Percentiles rank a stretch among this genome's conserved stretches.
These are phyloP conservation scores for Aureobasidium sp. DNA, from an alignment of 2,329 filamentous ascomycete genomes.

Conservation along the genomic window DNA sequence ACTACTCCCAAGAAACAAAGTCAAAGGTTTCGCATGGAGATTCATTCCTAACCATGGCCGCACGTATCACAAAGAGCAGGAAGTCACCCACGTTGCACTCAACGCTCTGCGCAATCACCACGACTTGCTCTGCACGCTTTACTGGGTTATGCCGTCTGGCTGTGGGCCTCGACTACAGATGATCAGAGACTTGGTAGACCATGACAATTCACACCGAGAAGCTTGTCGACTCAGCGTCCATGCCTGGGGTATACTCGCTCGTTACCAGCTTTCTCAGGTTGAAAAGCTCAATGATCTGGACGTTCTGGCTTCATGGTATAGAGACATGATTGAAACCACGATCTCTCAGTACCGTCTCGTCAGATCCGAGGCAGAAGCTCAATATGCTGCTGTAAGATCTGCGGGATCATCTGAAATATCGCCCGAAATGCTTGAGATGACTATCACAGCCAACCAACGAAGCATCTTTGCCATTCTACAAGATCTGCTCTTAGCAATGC, in stretches of 20 bases:
- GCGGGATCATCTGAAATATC: conserved; percentile 45
- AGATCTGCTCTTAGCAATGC: conserved; percentile 58
- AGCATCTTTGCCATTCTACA: conserved; percentile 62
- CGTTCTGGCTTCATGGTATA: conserved; percentile 61
- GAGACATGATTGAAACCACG: conserved; percentile 58
- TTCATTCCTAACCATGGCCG: conserved; percentile 67
- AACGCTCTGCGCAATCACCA: conserved; percentile 68
- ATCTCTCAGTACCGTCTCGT: conserved; percentile 62
- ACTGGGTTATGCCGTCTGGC: conserved; percentile 60
- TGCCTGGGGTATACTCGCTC: conserved; percentile 62
- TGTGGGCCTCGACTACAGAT: conserved; percentile 59
- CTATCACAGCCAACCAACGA: conserved; percentile 62
- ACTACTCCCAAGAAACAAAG: conserved; percentile 57
- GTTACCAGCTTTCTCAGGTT: conserved; percentile 61
- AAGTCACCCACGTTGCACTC: conserved; percentile 58
- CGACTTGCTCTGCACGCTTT: conserved; percentile 66
- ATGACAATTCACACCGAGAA: conserved; percentile 63
- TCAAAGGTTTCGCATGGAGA: conserved; percentile 63
- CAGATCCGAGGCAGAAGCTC: conserved; percentile 64
- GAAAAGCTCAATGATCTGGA: conserved; percentile 52
- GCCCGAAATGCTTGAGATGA: conserved; percentile 53
- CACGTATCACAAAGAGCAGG: conserved; percentile 64
- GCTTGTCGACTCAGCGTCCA: conserved; percentile 65
- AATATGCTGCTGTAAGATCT: conserved; percentile 44
- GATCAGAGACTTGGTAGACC: conserved; percentile 62